Conservation (phyloP, 2,329 filamentous ascomycete species). For the Fusarium zealandicum region DNA sequence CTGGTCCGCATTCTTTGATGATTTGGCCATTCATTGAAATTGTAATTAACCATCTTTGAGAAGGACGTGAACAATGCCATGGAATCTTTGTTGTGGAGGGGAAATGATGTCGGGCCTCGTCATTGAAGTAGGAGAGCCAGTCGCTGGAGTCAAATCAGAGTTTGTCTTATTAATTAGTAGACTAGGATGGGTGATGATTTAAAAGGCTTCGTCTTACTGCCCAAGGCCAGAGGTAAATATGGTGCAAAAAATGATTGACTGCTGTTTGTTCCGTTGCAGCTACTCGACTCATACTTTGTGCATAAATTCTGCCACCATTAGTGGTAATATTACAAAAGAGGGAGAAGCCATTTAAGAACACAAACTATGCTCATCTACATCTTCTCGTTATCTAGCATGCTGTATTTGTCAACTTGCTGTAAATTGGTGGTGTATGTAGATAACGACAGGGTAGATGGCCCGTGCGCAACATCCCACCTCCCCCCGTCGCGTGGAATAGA, state of each 20-base stretch:
- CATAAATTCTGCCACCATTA: too few species aligned
- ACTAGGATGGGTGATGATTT: too few species aligned
- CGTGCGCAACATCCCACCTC: conserved; percentile 9
- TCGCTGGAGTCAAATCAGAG: background rate
- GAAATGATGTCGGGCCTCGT: background rate
- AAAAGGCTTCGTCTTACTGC: too few species aligned
- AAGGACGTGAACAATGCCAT: background rate
- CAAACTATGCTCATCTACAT: background rate
- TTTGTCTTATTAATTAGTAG: too few species aligned
- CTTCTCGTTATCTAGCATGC: background rate
- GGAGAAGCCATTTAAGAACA: too few species aligned
- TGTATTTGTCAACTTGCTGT: background rate
- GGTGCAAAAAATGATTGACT: too few species aligned
- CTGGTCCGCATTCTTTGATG: background rate
- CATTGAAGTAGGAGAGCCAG: background rate
- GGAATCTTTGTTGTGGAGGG: background rate
- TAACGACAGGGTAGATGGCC: conserved; percentile 10
- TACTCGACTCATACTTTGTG: too few species aligned
- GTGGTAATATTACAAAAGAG: too few species aligned
- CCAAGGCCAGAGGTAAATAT: too few species aligned
- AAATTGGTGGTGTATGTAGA: background rate
- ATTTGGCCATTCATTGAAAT: background rate
- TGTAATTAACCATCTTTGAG: background rate
- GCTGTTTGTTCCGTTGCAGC: too few species aligned
- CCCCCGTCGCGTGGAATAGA: conserved; percentile 22